Evolutionary conservation across 139 green algal species (phyloP), one percentile per base, ranked within the genome.

Genomic region (Micromonas pusilla): DNA sequence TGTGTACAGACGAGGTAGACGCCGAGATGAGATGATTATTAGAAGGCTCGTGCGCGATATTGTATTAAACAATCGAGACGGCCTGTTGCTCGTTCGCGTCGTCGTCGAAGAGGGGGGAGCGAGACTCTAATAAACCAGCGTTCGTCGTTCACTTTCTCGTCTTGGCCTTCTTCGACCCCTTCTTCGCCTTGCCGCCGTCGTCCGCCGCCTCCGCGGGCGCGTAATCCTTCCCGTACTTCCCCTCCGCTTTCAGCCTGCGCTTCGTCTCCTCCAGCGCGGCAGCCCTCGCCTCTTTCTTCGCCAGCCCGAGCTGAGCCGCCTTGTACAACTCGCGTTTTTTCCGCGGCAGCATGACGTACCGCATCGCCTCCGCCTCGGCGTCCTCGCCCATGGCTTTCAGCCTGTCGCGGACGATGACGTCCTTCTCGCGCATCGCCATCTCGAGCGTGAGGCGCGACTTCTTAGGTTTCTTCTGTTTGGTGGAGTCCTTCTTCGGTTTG

Each of bases 261-360:
- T 34, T 32, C n/a, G 66, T 52, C 26, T 72, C 30, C 2, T 75
- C 16, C 20, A 75, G 38, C 37, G 60, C 68, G 37, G 23, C 37
- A 6, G 37, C 68, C 34, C 68, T 34, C 30, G 52, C 53, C 37
- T 75, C 68, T 34, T 75, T 75, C 68, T 75, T 75, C 20, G 68
- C 68, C 34, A 75, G 31, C 2, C 72, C 57, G 33, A 78, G 38
- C 62, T 78, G 72, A 39, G 70, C 70, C 3, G 72, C 72, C 62
- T 78, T 78, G 32, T 78, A 78, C 36, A 78, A 5, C 53, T 78
- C 72, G 38, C 72, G 34, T 34, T 68, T 78, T 3, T 78, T 78
- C 21, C 72, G n/a, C 19, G 72, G 72, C 16, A 78, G 38, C 1
- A 78, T 3, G 2, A 39, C 37, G 5, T 68, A 78, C 16, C 2